Percentiles rank a stretch among this genome's conserved stretches.
Evolutionary conservation across 805 yeast species (phyloP).

Genomic region (Zygoascus biomembranicola): DNA sequence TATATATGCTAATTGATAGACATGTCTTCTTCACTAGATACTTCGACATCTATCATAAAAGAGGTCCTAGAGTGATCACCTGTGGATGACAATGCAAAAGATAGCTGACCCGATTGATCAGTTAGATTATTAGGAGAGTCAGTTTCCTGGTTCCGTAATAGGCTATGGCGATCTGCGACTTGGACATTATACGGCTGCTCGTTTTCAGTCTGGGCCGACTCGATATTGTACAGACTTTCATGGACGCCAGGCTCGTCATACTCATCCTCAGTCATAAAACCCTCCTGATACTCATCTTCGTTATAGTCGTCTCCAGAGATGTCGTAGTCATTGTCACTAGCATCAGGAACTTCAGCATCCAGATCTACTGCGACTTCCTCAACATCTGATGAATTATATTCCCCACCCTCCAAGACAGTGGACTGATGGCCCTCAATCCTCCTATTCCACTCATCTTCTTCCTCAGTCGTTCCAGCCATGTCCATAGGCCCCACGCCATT

Average conservation of each 20-base stretch:
- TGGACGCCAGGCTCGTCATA: slow-evolving; percentile 5
- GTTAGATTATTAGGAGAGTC: background rate
- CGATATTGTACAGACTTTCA: background rate
- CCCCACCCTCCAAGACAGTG: slow-evolving; percentile 3
- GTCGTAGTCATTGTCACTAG: slow-evolving; percentile 16
- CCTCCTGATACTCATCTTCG: slow-evolving; percentile 16
- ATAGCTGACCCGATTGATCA: background rate
- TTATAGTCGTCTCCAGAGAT: slow-evolving; percentile 15
- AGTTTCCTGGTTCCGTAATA: background rate
- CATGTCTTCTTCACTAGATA: background rate
- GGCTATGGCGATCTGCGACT: background rate
- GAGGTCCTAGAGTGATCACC: background rate
- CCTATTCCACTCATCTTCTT: slow-evolving; percentile 1
- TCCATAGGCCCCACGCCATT: background rate
- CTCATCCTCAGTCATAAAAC: slow-evolving; percentile 18
- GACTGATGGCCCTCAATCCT: background rate
- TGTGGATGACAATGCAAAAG: background rate
- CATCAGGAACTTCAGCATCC: slow-evolving; percentile 16
- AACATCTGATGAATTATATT: background rate
- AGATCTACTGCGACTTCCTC: slow-evolving; percentile 13
- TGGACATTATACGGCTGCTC: background rate
- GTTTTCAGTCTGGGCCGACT: background rate
- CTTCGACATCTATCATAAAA: background rate
- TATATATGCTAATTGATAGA: background rate
- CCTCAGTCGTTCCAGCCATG: background rate